Percentiles rank a stretch among this genome's conserved stretches.
These are phyloP conservation scores for Dillenia suffruticosa DNA, from an alignment of 164 flowering plant species.

Conservation along the genomic window DNA sequence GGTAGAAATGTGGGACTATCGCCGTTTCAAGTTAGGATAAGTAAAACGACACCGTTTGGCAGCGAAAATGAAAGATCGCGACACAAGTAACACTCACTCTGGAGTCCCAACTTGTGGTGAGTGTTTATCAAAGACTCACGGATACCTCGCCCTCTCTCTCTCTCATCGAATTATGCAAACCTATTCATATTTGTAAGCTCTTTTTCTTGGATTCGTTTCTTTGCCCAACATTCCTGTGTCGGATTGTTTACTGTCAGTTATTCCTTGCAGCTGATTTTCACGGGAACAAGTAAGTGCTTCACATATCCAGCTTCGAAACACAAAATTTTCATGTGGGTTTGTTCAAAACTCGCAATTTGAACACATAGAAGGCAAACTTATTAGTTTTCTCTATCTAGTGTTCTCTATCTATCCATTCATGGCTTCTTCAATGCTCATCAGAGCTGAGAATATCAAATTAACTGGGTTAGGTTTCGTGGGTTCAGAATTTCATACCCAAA, in stretches of 20 bases:
- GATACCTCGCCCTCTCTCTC: not conserved
- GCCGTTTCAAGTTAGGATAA: too few species aligned
- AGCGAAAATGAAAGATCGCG: too few species aligned
- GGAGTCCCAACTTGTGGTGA: too few species aligned
- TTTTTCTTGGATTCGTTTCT: not conserved
- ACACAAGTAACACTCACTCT: too few species aligned
- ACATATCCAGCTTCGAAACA: not conserved
- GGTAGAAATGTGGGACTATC: too few species aligned
- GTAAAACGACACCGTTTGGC: too few species aligned
- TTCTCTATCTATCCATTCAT: conserved; percentile 20
- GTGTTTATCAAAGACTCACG: too few species aligned
- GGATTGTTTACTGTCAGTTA: not conserved
- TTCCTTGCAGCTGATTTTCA: not conserved
- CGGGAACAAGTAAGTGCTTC: not conserved
- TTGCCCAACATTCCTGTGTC: too few species aligned
- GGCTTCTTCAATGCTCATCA: conserved; percentile 67
- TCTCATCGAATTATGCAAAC: not conserved
- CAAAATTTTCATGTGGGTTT: conserved; percentile 2
- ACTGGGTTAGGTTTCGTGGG: conserved; percentile 33
- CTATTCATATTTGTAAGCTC: not conserved
- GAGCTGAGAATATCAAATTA: conserved; percentile 43
- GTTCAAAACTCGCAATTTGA: not conserved
- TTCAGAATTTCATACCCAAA: conserved; percentile 37
- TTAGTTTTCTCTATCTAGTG: conserved; percentile 9
- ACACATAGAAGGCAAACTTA: not conserved